Percentiles rank a stretch among this genome's conserved stretches.
These are phyloP conservation scores for Apophysomyces sp. DNA, from an alignment of 371 early-diverging fungal species.

Conservation along the genomic window DNA sequence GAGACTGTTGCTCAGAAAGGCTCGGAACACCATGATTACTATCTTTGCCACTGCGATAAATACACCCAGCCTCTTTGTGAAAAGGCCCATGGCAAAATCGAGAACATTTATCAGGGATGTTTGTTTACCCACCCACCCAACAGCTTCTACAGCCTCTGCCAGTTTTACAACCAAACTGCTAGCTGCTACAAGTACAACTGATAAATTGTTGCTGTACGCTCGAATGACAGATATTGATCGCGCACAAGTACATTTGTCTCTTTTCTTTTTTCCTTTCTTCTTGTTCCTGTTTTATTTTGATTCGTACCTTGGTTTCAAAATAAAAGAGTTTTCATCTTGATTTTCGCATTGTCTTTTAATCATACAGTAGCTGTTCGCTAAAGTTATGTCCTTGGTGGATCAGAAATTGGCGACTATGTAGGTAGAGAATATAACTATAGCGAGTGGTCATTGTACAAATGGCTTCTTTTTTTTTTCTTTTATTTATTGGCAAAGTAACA, in stretches of 20 bases:
- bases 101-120: background rate
- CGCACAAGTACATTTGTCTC: background rate
- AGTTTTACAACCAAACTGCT: background rate
- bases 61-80: background rate
- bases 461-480: constrained; percentile 3
- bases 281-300: too few relatives aligned
- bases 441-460: too few relatives aligned
- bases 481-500: constrained; percentile 12
- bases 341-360: too few relatives aligned
- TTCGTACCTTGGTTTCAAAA: too few relatives aligned
- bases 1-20: background rate
- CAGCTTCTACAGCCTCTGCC: background rate
- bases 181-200: background rate
- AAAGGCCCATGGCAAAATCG: background rate
- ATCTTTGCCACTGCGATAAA: background rate
- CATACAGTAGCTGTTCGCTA: too few relatives aligned
- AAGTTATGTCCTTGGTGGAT: too few relatives aligned
- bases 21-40: background rate
- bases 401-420: too few relatives aligned
- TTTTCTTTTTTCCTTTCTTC: background rate
- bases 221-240: background rate
- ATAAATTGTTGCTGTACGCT: background rate
- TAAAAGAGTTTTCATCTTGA: too few relatives aligned
- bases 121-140: background rate
- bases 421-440: too few relatives aligned